Evolutionary conservation across 2,329 filamentous ascomycete genomes (phyloP), one percentile per base, ranked within the genome.

Genomic region (Colletotrichum falcatum): DNA sequence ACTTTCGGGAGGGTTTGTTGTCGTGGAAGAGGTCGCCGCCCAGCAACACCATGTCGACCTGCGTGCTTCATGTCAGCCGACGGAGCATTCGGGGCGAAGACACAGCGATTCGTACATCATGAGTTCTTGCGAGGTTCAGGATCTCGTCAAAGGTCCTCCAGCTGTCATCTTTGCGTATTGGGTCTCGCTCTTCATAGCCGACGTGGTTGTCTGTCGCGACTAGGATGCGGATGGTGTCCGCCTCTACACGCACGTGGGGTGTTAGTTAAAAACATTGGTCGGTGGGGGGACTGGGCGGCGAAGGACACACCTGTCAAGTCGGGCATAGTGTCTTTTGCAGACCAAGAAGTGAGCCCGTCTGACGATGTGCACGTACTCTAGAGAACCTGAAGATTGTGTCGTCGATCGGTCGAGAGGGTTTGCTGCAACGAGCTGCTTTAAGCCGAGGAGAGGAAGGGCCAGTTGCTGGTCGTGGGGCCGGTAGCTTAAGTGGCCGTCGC

Each of bases 171-270:
- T 95, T 95, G n/a, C 96, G 94, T 71, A 96, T 93, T 1, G 94
- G 89, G 80, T 99, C 95, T 76, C 95, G 91, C 82, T 99, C 96
- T 78, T 94, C 93, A 81, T 94, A 98, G 62, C 96, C 96, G 71
- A 99, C 96, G 92, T 99, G 96, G 76, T 97, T 98, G 80, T 99
- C 96, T 20, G 95, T 98, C 48, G 96, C 92, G 71, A 99, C 88
- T 46, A 99, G 90, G 74, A 99, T 96, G 74, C 94, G 94, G 77
- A 99, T 98, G 0, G 94, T 97, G 83, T 99, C 94, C 75, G 92
- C 82, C 65, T 84, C 86, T 87, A 62, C 6, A 54, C n/a, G 5
- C 16, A 55, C 51, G 20, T 35, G n/a, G 20, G 8, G 67, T 67
- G 20, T 46, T 46, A 46, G 44, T 26, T 39, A 16, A 16, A 65